Conservation (phyloP, 2,329 filamentous ascomycete genomes). For the Claviceps monticola region DNA sequence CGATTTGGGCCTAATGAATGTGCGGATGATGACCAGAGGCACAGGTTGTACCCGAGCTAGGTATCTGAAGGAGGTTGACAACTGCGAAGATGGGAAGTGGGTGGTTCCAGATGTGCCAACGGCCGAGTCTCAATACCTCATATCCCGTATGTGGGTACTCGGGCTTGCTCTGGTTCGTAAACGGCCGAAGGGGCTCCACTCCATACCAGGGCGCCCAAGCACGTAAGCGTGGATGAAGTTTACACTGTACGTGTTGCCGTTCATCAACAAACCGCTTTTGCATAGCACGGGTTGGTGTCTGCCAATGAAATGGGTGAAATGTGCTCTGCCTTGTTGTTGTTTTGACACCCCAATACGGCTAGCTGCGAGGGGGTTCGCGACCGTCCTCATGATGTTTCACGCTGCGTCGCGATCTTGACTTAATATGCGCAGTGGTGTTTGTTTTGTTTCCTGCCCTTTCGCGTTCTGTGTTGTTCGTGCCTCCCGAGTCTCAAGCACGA, state of each 20-base stretch:
- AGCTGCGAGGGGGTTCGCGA: neutral
- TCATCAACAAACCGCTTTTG: neutral
- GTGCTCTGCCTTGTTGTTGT: neutral
- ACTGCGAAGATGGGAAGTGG: slow-evolving; percentile 2
- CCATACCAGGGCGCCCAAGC: neutral
- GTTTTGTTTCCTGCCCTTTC: too few relatives aligned
- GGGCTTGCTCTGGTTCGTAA: slow-evolving; percentile 7
- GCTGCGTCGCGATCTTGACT: too few relatives aligned
- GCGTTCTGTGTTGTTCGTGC: too few relatives aligned
- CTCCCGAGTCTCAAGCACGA: too few relatives aligned
- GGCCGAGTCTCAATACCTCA: slow-evolving; percentile 1
- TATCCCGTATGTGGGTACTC: neutral
- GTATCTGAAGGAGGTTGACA: slow-evolving; percentile 3
- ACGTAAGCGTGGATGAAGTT: neutral
- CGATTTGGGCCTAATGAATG: neutral
- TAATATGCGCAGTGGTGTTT: too few relatives aligned
- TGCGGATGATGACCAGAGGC: neutral
- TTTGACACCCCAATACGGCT: neutral
- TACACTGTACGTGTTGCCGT: neutral
- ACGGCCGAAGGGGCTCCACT: slow-evolving; percentile 6
- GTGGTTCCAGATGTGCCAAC: slow-evolving; percentile 4
- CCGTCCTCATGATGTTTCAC: too few relatives aligned
- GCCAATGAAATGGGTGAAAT: neutral
- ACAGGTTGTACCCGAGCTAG: neutral
- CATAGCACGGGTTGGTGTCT: neutral